Evolutionary conservation across 129 eudicot genomes (phyloP).

Genomic region (Flaveria ramosissima): DNA sequence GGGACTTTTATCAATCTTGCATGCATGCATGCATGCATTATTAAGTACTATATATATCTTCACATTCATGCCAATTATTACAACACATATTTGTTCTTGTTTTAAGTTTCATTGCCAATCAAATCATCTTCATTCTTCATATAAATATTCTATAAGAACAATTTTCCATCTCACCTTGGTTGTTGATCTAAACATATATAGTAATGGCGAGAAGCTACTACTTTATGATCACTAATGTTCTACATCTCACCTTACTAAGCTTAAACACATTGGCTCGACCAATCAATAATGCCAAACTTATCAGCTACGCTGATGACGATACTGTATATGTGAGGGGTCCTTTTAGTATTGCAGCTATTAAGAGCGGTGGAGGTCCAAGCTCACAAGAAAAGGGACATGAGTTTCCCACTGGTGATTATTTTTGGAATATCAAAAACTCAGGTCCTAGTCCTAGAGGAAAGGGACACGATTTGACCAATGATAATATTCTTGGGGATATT

Average conservation of each 20-base stretch:
- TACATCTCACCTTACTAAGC: slow-evolving; percentile 21
- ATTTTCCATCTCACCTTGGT: background rate
- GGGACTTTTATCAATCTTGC: slow-evolving; percentile 10
- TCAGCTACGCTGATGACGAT: slow-evolving; percentile 1
- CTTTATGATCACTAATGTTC: background rate
- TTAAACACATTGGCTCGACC: slow-evolving; percentile 43
- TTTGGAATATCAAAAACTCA: background rate
- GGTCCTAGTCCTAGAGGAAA: slow-evolving; percentile 30
- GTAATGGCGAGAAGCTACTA: slow-evolving; percentile 39
- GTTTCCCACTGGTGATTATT: background rate
- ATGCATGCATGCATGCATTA: slow-evolving; percentile 33
- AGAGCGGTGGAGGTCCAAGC: slow-evolving; percentile 46
- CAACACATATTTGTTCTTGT: background rate
- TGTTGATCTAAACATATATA: background rate
- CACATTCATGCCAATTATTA: slow-evolving; percentile 11
- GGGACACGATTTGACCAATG: slow-evolving; percentile 3
- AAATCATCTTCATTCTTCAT: slow-evolving; percentile 8
- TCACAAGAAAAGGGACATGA: slow-evolving; percentile 21
- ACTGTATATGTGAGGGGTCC: slow-evolving; percentile 11
- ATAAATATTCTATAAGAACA: background rate
- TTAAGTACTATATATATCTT: slow-evolving; percentile 20
- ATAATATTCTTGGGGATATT: slow-evolving; percentile 16
- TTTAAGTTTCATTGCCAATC: background rate
- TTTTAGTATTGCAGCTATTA: slow-evolving; percentile 36
- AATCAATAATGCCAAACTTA: slow-evolving; percentile 8